A percentile compares a stretch with the other conserved stretches of the same genome.
phyloP scores from a whole-genome alignment of 139 green algal genomes.

The Haematococcus lacustris region DNA sequence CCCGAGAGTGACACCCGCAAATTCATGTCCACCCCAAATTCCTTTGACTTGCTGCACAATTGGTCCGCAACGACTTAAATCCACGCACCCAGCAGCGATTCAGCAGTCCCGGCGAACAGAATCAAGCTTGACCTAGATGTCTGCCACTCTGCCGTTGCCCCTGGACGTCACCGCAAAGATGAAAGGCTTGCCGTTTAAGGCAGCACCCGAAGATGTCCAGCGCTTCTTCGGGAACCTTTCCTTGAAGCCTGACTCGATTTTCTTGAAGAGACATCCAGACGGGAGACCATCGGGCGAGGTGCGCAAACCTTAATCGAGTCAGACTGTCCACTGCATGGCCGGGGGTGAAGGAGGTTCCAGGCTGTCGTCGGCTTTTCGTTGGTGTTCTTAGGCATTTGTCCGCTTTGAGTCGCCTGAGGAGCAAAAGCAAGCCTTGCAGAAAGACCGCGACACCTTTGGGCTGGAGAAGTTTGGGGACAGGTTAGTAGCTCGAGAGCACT shows the following conservation, averaged over 20 bases:
- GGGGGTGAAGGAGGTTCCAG: not conserved
- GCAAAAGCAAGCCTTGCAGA: conserved; percentile 46
- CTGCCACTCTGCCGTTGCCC: not conserved
- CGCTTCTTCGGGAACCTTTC: conserved; percentile 54
- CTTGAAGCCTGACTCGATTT: conserved; percentile 24
- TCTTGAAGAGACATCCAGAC: conserved; percentile 43
- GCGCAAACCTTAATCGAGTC: not conserved
- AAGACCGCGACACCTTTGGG: conserved; percentile 66
- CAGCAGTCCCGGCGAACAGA: too few relatives aligned
- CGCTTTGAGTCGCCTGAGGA: conserved; percentile 50
- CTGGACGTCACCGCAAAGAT: conserved; percentile 9
- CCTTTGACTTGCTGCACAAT: too few relatives aligned
- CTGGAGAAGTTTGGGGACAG: conserved; percentile 63
- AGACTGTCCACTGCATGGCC: not conserved
- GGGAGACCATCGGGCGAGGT: conserved; percentile 59
- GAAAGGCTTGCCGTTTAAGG: conserved; percentile 10
- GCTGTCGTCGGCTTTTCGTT: not conserved
- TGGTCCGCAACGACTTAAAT: too few relatives aligned
- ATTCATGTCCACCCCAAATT: too few relatives aligned
- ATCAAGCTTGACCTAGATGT: too few relatives aligned
- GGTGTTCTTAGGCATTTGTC: conserved; percentile 50
- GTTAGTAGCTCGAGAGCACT: not conserved
- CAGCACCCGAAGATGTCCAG: conserved; percentile 42
- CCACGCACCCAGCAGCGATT: too few relatives aligned
- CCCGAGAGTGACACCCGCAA: too few relatives aligned